Base-by-base conservation (phyloP, 331 rosid species). In the Dryas integrifolia region DNA sequence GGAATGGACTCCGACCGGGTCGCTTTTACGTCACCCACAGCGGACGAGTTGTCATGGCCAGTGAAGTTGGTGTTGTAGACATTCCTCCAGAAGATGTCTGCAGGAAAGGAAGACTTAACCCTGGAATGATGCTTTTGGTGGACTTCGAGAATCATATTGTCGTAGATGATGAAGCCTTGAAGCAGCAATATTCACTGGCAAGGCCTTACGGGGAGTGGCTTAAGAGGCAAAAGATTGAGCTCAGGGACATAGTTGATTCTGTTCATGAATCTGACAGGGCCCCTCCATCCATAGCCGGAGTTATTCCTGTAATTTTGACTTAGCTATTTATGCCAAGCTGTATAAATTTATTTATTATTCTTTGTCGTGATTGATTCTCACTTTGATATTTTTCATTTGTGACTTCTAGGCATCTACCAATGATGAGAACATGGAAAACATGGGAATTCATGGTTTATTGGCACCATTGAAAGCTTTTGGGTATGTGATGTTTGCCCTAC, bases 51-150 rank as follows among this genome's bases (percentile, higher is more conserved):
- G 82, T 92, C 73, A 95, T 95, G 99, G 99, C 97, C 38, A 95
- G 99, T 83, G 99, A 95, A 82, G 99, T 95, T 75, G 99, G 99
- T 45, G 98, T 95, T 21, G 99, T 95, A 52, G 99, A 95, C 76
- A 85, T 95, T 78, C 90, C 97, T 60, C 96, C 94, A 0, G 96
- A 88, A 78, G 98, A 95, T 79, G 96, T 95, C 61, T 67, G 70
- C 58, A 85, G 96, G 83, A 95, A 95, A 86, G 99, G 99, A 83
- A 88, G 99, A 79, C 87, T 95, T 49, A 95, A 92, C 77, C 99
- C 99, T 70, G 99, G 99, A 75, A 92, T 95, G 99, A 92, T 95
- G 99, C 98, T 95, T 70, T 79, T 95, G 71, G 98, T 95, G 47
- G 99, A 95, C 75, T 95, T 95, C 88, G 98, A 92, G 82, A 90